Conservation (phyloP, 73 alveolate genomes). For the Symbiodinium pilosum region DNA sequence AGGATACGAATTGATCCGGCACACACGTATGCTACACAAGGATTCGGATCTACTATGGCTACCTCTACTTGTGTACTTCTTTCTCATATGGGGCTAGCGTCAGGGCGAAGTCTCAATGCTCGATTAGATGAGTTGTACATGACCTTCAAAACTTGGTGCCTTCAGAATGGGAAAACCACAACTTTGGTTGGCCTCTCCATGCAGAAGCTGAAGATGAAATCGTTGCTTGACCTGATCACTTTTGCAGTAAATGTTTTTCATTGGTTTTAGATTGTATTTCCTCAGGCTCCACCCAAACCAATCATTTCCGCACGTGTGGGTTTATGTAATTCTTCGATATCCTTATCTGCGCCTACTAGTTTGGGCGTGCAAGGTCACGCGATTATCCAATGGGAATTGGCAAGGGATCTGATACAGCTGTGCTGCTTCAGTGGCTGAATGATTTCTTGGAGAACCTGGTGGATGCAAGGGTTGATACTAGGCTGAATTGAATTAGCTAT, state of each 20-base stretch:
- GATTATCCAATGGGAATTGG: neutral
- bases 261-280: no score
- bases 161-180: neutral
- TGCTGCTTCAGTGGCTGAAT: neutral
- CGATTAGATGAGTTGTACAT: neutral
- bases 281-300: no score
- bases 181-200: neutral
- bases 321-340: neutral
- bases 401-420: neutral
- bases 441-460: neutral
- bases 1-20: neutral
- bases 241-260: no score
- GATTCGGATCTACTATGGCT: neutral
- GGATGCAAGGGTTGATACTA: neutral
- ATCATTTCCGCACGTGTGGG: no score
- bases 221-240: no score
- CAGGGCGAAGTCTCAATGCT: neutral
- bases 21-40: neutral
- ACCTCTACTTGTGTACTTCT: neutral
- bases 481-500: no score
- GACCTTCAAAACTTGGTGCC: neutral
- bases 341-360: no score
- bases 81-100: neutral
- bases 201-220: neutral
- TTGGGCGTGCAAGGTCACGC: neutral